Conservation (phyloP, 139 green algal species). For the Chlorokybus atmophyticus region DNA sequence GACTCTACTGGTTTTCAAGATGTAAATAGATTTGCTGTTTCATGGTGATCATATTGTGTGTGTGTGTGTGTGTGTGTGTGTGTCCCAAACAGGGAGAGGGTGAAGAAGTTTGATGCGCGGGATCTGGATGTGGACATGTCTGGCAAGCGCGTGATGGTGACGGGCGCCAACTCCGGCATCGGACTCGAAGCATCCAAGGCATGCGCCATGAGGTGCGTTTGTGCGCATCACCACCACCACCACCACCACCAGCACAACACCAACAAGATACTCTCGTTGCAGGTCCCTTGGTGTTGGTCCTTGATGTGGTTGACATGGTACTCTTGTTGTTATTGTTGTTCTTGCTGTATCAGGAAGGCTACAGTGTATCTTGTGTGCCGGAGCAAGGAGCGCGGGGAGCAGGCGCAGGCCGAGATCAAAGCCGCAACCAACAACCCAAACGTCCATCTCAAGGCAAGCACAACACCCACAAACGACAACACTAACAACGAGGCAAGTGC, state of each 20-base stretch:
- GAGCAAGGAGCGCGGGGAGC: constrained; percentile 9
- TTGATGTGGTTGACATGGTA: too few species aligned
- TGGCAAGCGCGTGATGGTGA: constrained; percentile 14
- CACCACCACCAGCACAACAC: too few species aligned
- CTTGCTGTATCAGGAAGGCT: constrained; percentile 2
- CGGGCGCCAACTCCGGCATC: constrained; percentile 27
- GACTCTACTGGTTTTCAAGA: too few species aligned
- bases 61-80: too few species aligned
- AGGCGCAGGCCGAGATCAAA: constrained; percentile 8
- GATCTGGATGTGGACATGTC: constrained; percentile 4
- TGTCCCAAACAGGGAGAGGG: constrained; percentile 2
- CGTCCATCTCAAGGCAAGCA: constrained; percentile 3
- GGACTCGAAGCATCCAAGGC: constrained; percentile 3
- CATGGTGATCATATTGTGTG: too few species aligned
- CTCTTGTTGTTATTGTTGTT: too few species aligned
- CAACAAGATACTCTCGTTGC: too few species aligned
- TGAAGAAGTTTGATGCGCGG: background rate
- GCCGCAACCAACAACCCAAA: background rate
- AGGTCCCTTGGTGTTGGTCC: too few species aligned
- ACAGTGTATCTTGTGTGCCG: constrained; percentile 26
- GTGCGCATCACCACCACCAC: too few species aligned
- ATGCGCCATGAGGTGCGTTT: constrained; percentile 10
- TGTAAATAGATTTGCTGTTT: too few species aligned
- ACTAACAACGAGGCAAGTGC: too few species aligned
- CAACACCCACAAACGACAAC: too few species aligned